Evolutionary conservation across 208 protist species (phyloP).

Genomic region (Trypanosoma scelopori): DNA sequence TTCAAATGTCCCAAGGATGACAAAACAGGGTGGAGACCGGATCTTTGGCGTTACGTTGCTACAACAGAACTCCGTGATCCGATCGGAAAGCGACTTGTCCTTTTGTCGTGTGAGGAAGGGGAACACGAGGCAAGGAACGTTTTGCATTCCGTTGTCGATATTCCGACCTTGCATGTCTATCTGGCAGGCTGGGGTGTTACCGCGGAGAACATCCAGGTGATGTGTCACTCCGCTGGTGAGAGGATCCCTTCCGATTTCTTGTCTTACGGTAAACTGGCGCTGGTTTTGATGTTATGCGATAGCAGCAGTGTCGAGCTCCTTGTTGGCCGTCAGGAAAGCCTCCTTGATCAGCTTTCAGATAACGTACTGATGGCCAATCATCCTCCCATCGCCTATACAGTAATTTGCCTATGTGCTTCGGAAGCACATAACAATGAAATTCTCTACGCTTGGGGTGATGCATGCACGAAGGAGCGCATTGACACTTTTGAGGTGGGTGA

Average conservation of each 20-base stretch:
- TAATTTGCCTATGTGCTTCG: conserved; percentile 62
- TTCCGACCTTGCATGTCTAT: conserved; percentile 53
- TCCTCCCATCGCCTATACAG: conserved; percentile 55
- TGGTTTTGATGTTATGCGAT: conserved; percentile 63
- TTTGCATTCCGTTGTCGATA: conserved; percentile 20
- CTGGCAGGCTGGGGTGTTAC: conserved; percentile 36
- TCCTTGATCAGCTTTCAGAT: conserved; percentile 35
- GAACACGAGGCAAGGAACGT: conserved; percentile 18
- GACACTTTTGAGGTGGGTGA: conserved; percentile 34
- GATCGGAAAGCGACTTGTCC: conserved; percentile 17
- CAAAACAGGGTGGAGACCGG: background rate
- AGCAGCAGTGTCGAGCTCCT: conserved; percentile 32
- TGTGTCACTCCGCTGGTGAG: conserved; percentile 71
- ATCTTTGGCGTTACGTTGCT: conserved; percentile 11
- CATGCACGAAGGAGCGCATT: conserved; percentile 16
- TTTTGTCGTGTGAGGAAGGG: conserved; percentile 33
- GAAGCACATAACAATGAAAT: conserved; percentile 52
- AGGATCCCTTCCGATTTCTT: conserved; percentile 66
- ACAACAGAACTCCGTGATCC: conserved; percentile 5
- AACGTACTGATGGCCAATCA: conserved; percentile 47
- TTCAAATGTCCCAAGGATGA: background rate
- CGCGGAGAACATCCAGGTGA: conserved; percentile 53
- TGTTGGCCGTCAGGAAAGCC: conserved; percentile 30
- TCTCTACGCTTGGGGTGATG: conserved; percentile 51
- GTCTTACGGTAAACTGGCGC: conserved; percentile 71